These are phyloP conservation scores for Arthromyces matolae DNA, from an alignment of 768 basidiomycete species.

Conservation along the genomic window DNA sequence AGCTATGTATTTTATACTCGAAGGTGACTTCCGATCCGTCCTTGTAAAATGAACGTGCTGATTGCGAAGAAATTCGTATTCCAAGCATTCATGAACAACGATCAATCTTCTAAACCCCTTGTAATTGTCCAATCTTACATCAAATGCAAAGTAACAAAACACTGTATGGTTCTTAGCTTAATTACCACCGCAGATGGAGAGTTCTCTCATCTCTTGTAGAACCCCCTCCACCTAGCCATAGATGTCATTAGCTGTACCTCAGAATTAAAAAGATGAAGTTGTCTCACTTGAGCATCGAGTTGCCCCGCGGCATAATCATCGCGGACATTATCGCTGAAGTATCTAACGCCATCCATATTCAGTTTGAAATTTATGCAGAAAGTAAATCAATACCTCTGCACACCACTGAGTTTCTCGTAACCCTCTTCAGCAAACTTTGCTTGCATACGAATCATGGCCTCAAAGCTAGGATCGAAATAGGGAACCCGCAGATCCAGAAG, in stretches of 20 bases:
- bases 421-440: slow-evolving; percentile 97
- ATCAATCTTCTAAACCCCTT: neutral
- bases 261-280: slow-evolving; percentile 10
- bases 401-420: slow-evolving; percentile 93
- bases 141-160: no score
- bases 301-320: slow-evolving; percentile 98
- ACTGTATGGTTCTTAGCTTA: no score
- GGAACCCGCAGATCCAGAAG: slow-evolving; percentile 93
- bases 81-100: neutral
- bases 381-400: slow-evolving; percentile 63
- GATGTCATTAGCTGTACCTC: neutral
- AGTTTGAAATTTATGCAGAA: slow-evolving; percentile 1
- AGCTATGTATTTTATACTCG: no score
- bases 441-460: slow-evolving; percentile 98
- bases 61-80: neutral
- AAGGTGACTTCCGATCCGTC: no score
- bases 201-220: slow-evolving; percentile 94
- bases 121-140: no score
- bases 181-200: slow-evolving; percentile 85
- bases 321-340: slow-evolving; percentile 84
- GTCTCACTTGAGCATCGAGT: slow-evolving; percentile 93
- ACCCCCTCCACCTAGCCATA: slow-evolving; percentile 79
- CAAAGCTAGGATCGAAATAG: slow-evolving; percentile 97
- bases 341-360: slow-evolving; percentile 40
- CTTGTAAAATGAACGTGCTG: neutral